phyloP scores from a whole-genome alignment of 345 rosid species.

The Populus tremula region DNA sequence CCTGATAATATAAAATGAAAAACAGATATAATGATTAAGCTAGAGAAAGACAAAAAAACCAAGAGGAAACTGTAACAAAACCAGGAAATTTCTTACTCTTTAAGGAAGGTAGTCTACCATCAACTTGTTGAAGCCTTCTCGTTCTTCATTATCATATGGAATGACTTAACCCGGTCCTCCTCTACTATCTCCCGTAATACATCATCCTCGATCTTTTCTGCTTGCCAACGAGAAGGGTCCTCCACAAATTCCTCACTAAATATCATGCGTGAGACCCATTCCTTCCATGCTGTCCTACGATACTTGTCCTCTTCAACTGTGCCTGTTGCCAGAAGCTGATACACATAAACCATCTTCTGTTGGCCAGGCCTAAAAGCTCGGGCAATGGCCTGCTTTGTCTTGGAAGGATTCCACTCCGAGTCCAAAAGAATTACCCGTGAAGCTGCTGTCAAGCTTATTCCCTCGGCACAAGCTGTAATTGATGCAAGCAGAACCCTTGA shows the following conservation, averaged over 20 bases:
- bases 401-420: slow-evolving; percentile 94
- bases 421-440: slow-evolving; percentile 78
- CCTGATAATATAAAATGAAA: not conserved
- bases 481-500: slow-evolving; percentile 76
- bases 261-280: slow-evolving; percentile 94
- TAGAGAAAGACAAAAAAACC: not conserved
- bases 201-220: slow-evolving; percentile 86
- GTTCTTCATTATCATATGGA: slow-evolving; percentile 94
- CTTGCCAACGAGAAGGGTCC: slow-evolving; percentile 88
- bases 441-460: slow-evolving; percentile 94
- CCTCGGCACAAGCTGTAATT: slow-evolving; percentile 94
- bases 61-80: slow-evolving; percentile 3
- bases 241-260: slow-evolving; percentile 90
- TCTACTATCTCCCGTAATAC: slow-evolving; percentile 80
- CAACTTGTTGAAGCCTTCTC: slow-evolving; percentile 86
- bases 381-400: slow-evolving; percentile 92
- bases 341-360: slow-evolving; percentile 82
- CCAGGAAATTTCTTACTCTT: slow-evolving; percentile 7
- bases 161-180: slow-evolving; percentile 77
- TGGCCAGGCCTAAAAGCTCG: slow-evolving; percentile 92
- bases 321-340: slow-evolving; percentile 77
- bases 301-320: slow-evolving; percentile 90
- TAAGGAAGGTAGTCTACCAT: slow-evolving; percentile 14
- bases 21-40: not conserved
- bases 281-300: slow-evolving; percentile 91